Evolutionary conservation across 2,329 filamentous ascomycete genomes (phyloP), one percentile per base, ranked within the genome.

Genomic region (Graphilbum fragrans): DNA sequence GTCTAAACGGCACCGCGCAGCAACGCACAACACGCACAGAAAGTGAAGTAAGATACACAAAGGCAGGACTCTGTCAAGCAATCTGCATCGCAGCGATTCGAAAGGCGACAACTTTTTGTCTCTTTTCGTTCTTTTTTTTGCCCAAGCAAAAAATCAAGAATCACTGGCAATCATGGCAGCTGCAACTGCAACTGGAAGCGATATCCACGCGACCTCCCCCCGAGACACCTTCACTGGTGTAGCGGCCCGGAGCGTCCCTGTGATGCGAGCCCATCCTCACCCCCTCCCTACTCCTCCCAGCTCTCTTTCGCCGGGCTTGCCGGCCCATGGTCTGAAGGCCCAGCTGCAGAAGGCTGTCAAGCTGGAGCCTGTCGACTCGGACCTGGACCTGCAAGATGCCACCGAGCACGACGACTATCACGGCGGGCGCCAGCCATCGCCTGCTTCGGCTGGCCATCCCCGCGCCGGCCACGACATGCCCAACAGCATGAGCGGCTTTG

Each of bases 281-380:
- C 84, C 82, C 60, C 77, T 94, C 55, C 86, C 84, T 49, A 95
- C 90, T 59, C 90, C 90, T 57, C 90, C 90, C 47, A 93, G 90
- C 69, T 95, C 88, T 62, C 87, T 95, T 59, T 95, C 88, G 47
- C 90, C 90, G 38, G 81, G 77, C 52, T 72, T 95, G 51, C 80
- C 82, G 53, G 85, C 88, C 45, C 85, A 90, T 54, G 82, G 82
- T 54, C 77, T 83, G 57, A 83, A 82, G 60, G 72, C 76, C 48
- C 80, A 80, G 57, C 68, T 77, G 50, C 71, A 72, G 56, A 70
- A 68, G 60, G 70, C 69, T 49, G 41, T 29, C 41, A 68, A 58
- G 52, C 68, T 77, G 55, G 75, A 79, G 49, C 67, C 71, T 54
- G 74, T 88, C 60, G 86, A 93, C 58, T 92, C 86, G 47, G 87